Evolutionary conservation across 2,329 filamentous ascomycete species (phyloP), one percentile per base, ranked within the genome.

Genomic region (Colletotrichum truncatum): DNA sequence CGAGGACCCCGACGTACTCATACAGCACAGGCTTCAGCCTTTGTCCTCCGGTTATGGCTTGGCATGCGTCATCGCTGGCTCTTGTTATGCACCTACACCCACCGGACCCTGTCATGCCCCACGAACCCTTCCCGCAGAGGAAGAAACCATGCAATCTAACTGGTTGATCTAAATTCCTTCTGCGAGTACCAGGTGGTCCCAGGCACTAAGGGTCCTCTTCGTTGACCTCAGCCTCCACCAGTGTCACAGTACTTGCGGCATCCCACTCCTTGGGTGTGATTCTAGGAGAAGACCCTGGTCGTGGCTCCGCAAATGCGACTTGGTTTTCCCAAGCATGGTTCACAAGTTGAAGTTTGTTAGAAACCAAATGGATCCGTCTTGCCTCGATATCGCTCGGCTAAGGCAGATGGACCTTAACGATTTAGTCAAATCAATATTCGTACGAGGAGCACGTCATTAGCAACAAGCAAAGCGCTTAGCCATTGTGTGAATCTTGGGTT

Each of bases 131-230:
- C 34, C 41, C n/a, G 11, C 32, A 23, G 23, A 49, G 14, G 21
- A 6, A 5, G 21, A 28, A 7, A 6, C 36, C 11, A 8, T 55
- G 49, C 49, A 41, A 28, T 14, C 2, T 51, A 14, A 65, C 12
- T 65, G 57, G 62, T 12, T 25, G 21, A 25, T 4, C 0, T 4
- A n/a, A 26, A 3, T 10, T 18, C 46, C 48, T 25, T 7, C 12
- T 12, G 23, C 18, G 41, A 62, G 57, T 41, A 45, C 41, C 30
- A 54, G 41, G 49, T 18, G 56, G 16, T 32, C 62, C 57, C 56
- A 55, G 56, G 43, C 57, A 62, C 34, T 57, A 65, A 62, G 62
- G 62, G 62, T 65, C 62, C 34, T 61, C 23, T 55, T 51, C 34
- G 12, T 39, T n/a, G 23, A 21, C 21, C 43, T 41, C n/a, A 39